Evolutionary conservation across 768 basidiomycete species (phyloP), one percentile per base, ranked within the genome.

Genomic region (Amanita polypyramis): DNA sequence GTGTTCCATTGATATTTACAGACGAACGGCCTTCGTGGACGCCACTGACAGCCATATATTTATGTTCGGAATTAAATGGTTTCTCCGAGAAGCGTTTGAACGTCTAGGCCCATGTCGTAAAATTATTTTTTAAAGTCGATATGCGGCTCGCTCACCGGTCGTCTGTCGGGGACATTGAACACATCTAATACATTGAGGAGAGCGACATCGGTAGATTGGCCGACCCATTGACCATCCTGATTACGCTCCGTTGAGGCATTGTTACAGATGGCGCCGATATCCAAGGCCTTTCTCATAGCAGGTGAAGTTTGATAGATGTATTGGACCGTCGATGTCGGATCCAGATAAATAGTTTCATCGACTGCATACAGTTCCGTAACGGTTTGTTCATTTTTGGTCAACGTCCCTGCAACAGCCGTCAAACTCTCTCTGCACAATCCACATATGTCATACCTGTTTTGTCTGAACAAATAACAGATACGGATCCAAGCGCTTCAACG

Each of bases 401-500:
- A 65, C 0, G 94, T 98, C 15, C 93, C 90, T 74, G 15, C n/a
- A 74, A 30, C 21, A 43, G 44, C 14, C 47, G 20, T 34, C 47
- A 6, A 53, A 54, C 45, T 41, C 19, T 15, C 11, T 3, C 23
- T 17, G 34, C 5, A 37, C 37, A 5, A 20, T 41, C 4, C 30
- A 30, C 10, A 8, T 54, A 29, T 19, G 27, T 17, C 74, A 43
- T 54, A 81, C 90, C 93, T 38, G 95, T 97, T 66, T 97, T 98
- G 65, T 97, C 94, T 2, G 92, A 92, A 59, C 94, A 98, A 52
- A 98, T 94, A 7, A 98, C 94, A n/a, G 87, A 92, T 10, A 97
- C 90, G 2, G 87, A 90, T 2, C 94, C 94, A 2, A 98, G 70
- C 0, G 92, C 80, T 63, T 98, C 94, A 2, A 98, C 94, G 2